phyloP scores from a whole-genome alignment of 2,329 filamentous ascomycete species.

The Ascochyta pisi region DNA sequence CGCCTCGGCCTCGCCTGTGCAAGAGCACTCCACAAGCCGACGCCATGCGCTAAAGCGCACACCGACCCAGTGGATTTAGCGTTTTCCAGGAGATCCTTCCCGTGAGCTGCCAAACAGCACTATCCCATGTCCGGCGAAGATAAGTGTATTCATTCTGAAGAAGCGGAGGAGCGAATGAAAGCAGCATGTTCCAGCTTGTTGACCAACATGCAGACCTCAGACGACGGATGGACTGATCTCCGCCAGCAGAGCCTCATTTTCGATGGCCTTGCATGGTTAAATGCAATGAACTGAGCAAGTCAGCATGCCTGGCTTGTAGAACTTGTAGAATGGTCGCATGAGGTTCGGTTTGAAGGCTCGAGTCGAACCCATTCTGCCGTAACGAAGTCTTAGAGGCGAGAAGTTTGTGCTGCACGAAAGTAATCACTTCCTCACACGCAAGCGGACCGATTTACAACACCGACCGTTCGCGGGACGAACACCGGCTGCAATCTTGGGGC shows the following conservation, averaged over 20 bases:
- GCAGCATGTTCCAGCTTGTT: not conserved
- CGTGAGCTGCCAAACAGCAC: slow-evolving; percentile 6
- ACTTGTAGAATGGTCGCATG: slow-evolving; percentile 3
- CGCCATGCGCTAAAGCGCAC: slow-evolving; percentile 9
- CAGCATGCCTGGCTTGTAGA: slow-evolving; percentile 6
- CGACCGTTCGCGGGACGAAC: not conserved
- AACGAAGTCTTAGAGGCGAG: slow-evolving; percentile 3
- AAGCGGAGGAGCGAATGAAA: slow-evolving; percentile 7
- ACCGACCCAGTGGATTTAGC: slow-evolving; percentile 19
- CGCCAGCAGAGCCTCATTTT: slow-evolving; percentile 31
- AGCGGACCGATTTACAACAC: slow-evolving; percentile 6
- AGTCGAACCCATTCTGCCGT: slow-evolving; percentile 16
- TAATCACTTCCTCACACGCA: not conserved
- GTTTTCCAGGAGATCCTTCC: slow-evolving; percentile 16
- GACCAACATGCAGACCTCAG: slow-evolving; percentile 1
- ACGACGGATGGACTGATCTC: slow-evolving; percentile 17
- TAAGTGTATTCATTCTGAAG: slow-evolving; percentile 2
- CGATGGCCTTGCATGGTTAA: not conserved
- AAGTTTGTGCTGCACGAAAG: slow-evolving; percentile 11
- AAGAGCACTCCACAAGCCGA: slow-evolving; percentile 10
- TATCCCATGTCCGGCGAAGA: slow-evolving; percentile 10
- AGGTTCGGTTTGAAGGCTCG: slow-evolving; percentile 15
- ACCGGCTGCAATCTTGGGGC: not conserved
- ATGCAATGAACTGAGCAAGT: slow-evolving; percentile 5
- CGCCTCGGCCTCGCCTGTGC: slow-evolving; percentile 19